Conservation (phyloP, 1,284 basidiomycete genomes). For the Cryptococcus sp. region DNA sequence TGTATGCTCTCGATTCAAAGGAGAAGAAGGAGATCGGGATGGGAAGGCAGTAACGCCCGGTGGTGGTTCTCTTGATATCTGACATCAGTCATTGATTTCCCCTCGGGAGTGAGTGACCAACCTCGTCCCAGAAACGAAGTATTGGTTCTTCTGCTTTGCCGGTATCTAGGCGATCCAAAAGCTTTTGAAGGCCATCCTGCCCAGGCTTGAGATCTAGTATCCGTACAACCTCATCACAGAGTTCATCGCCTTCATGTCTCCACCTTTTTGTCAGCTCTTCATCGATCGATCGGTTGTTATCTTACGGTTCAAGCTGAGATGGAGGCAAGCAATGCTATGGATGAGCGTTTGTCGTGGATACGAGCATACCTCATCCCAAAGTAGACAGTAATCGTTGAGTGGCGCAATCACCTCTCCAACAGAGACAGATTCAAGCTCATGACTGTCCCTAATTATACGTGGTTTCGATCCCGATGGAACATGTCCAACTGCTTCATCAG, state of each 20-base stretch:
- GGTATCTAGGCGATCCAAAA: slow-evolving; percentile 12
- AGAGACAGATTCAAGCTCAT: slow-evolving; percentile 10
- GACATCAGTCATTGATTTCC: too few species aligned
- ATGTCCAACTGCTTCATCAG: not conserved
- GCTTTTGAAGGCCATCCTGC: slow-evolving; percentile 16
- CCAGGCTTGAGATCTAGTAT: slow-evolving; percentile 14
- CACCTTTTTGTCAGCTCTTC: slow-evolving; percentile 9
- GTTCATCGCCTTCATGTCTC: slow-evolving; percentile 18
- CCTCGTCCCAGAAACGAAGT: slow-evolving; percentile 15
- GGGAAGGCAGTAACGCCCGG: slow-evolving; percentile 7
- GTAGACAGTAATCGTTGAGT: slow-evolving; percentile 14
- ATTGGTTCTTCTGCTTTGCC: slow-evolving; percentile 8
- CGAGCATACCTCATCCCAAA: slow-evolving; percentile 19
- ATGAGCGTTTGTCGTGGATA: not conserved
- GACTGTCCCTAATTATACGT: not conserved
- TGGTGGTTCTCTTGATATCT: slow-evolving; percentile 2
- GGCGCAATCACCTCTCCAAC: slow-evolving; percentile 13
- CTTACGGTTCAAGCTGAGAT: slow-evolving; percentile 16
- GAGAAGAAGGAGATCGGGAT: not conserved
- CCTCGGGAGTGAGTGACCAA: slow-evolving; percentile 5
- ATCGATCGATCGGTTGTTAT: too few species aligned
- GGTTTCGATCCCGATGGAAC: not conserved
- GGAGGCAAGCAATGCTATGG: slow-evolving; percentile 15
- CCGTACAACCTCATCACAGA: slow-evolving; percentile 17
- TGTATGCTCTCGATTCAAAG: not conserved